Evolutionary conservation across 1,139 yeast species (phyloP), one percentile per base, ranked within the genome.

Genomic region (Geotrichum cucujoidarum): DNA sequence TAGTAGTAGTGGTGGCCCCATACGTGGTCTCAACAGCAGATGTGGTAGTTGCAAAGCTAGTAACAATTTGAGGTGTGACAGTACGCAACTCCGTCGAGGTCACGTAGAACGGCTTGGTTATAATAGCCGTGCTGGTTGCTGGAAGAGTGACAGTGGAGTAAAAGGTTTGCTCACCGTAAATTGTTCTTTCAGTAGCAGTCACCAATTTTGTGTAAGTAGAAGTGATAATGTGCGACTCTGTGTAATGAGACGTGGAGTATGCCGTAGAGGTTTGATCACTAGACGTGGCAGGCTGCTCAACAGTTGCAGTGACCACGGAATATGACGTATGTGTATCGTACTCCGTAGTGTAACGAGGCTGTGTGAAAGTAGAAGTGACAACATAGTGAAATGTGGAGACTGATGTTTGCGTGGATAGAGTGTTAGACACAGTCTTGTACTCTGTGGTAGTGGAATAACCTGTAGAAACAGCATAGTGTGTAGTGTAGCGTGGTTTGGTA

Each of bases 401-500:
- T 4, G 18, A n/a, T n/a, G 31, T 17, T 24, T 18, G 8, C 4
- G 40, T 37, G 6, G 40, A 21, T 13, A 18, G 22, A 13, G 20
- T 24, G 11, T 22, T 4, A 3, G 17, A 7, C n/a, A 24, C 13
- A 13, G 40, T 37, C 20, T 16, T 20, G n/a, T 22, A 22, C 21
- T 22, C 32, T 13, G 40, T 37, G 10, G 30, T 31, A 24, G 40
- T 37, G 24, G 40, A 37, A 25, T 37, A 37, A 13, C 18, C n/a
- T n/a, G 40, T 14, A 14, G 18, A n/a, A 10, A 4, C 31, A 22
- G 24, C 31, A 25, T 22, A 22, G 7, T 24, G n/a, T 6, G 40
- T 37, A 8, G 40, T 37, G n/a, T 7, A 22, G 8, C 18, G n/a
- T 3, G 40, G 40, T 17, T 2, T 8, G 3, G 40, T 37, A 18